These are phyloP conservation scores for Buxus sempervirens DNA, from an alignment of 164 flowering plant genomes.

Conservation along the genomic window DNA sequence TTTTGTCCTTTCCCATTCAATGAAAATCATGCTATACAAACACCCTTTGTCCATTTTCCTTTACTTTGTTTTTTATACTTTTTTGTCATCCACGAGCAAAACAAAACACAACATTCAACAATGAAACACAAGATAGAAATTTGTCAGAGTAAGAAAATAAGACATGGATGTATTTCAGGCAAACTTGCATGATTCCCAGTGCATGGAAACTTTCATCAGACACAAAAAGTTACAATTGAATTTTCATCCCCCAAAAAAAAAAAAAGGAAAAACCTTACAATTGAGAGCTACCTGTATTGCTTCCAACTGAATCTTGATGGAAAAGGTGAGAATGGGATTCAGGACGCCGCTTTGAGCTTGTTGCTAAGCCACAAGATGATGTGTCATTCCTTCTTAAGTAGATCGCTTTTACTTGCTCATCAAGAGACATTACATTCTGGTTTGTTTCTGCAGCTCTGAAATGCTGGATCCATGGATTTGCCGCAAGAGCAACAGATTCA, in stretches of 20 bases:
- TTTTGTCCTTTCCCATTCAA: too few species aligned
- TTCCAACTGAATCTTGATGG: conserved; percentile 24
- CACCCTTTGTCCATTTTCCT: too few species aligned
- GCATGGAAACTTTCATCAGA: neutral
- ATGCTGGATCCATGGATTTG: conserved; percentile 59
- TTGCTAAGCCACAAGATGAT: conserved; percentile 11
- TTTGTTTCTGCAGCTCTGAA: conserved; percentile 26
- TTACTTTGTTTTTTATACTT: too few species aligned
- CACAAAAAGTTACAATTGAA: conserved; percentile 4
- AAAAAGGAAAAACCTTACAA: conserved; percentile 1
- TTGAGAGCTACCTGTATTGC: conserved; percentile 33
- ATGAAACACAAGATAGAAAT: neutral
- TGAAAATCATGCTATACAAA: too few species aligned
- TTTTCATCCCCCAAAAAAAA: too few species aligned
- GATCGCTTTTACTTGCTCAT: conserved; percentile 14
- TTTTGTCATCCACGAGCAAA: too few species aligned
- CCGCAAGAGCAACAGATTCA: conserved; percentile 16
- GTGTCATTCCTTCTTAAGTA: conserved; percentile 16
- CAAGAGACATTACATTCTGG: conserved; percentile 12
- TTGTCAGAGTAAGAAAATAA: neutral
- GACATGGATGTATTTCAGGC: neutral
- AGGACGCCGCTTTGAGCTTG: conserved; percentile 19
- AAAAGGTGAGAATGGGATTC: conserved; percentile 8
- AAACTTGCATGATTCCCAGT: too few species aligned
- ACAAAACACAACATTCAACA: too few species aligned